These are phyloP conservation scores for Clarkia xantiana DNA, from an alignment of 345 rosid genomes.

Conservation along the genomic window DNA sequence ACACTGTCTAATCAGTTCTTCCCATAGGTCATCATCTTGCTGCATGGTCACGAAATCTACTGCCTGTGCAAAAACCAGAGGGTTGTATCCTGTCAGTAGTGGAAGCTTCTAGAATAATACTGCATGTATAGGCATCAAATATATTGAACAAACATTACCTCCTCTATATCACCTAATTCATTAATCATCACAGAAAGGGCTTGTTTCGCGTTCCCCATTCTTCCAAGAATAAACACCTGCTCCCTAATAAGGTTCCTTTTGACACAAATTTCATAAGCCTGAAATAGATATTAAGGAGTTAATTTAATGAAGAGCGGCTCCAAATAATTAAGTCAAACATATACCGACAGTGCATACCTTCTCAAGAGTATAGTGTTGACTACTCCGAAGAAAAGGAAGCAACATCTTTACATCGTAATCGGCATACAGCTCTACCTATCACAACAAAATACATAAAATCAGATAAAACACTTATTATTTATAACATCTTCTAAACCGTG, in stretches of 20 bases:
- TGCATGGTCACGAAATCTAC: conserved; percentile 95
- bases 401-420: conserved; percentile 85
- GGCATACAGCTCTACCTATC: conserved; percentile 86
- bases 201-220: conserved; percentile 92
- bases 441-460: conserved; percentile 8
- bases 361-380: conserved; percentile 93
- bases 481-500: no score
- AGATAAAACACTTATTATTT: no score
- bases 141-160: conserved; percentile 26
- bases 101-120: no score
- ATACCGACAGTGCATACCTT: conserved; percentile 45
- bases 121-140: no score
- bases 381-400: conserved; percentile 91
- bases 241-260: conserved; percentile 66
- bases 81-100: neutral
- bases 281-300: conserved; percentile 19
- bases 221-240: conserved; percentile 94
- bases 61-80: conserved; percentile 48
- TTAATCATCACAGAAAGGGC: conserved; percentile 90
- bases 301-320: conserved; percentile 6
- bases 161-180: conserved; percentile 86
- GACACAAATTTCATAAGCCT: conserved; percentile 87
- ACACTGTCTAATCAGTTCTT: conserved; percentile 93
- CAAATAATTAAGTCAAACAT: conserved; percentile 7
- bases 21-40: conserved; percentile 99